Percentiles rank a stretch among this genome's conserved stretches.
Evolutionary conservation across 805 yeast species (phyloP).

Genomic region (Kluyveromyces wickerhamii): DNA sequence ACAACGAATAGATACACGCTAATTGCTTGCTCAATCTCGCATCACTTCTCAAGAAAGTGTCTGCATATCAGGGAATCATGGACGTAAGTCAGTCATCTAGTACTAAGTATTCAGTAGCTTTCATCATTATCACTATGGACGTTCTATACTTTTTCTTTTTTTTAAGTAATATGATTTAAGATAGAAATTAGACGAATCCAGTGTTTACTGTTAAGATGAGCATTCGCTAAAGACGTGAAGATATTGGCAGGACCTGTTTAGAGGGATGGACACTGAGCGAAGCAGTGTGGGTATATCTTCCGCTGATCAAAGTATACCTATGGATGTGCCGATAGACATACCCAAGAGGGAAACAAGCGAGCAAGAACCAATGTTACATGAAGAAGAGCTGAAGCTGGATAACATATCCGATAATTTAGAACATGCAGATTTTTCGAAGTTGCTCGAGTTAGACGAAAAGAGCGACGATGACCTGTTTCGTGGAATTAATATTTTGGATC

Average conservation of each 20-base stretch:
- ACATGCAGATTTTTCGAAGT: conserved; percentile 25
- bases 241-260: conserved; percentile 1
- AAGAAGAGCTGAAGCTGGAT: conserved; percentile 17
- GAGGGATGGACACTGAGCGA: conserved; percentile 3
- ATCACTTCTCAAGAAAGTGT: no score
- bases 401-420: conserved; percentile 19
- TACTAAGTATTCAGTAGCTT: no score
- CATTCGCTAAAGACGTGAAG: not conserved
- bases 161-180: not conserved
- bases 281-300: conserved; percentile 3
- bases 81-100: no score
- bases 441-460: conserved; percentile 27
- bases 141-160: not conserved
- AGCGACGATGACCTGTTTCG: conserved; percentile 24
- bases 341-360: not conserved
- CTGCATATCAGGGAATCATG: no score
- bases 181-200: not conserved
- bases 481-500: conserved; percentile 14
- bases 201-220: not conserved
- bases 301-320: not conserved
- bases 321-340: conserved; percentile 1
- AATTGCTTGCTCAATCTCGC: no score
- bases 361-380: not conserved
- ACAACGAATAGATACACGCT: conserved; percentile 37
- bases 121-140: no score